Conservation (phyloP, 768 basidiomycete species). For the Collybia sp. region DNA sequence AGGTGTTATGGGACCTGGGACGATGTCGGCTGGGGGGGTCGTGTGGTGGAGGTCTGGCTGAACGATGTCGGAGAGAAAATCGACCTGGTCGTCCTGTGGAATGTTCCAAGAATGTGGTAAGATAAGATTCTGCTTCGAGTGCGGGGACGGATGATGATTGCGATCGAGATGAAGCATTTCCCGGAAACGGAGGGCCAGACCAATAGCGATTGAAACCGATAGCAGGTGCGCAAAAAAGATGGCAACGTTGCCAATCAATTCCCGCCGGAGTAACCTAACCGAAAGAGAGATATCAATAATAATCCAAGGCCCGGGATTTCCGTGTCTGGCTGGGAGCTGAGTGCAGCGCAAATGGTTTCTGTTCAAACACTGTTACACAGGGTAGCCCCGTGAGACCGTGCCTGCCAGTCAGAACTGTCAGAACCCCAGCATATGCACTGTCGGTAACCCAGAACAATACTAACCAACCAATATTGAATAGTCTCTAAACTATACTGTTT, state of each 20-base stretch:
- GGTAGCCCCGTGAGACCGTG: no score
- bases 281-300: no score
- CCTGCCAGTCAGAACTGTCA: no score
- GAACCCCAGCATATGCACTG: no score
- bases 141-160: constrained; percentile 32
- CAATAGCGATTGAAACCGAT: background rate
- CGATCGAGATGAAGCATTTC: constrained; percentile 52
- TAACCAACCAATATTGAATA: no score
- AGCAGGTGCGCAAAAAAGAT: background rate
- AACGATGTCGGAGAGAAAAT: constrained; percentile 16
- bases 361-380: no score
- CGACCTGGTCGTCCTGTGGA: constrained; percentile 11
- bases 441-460: no score
- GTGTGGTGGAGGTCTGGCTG: constrained; percentile 9
- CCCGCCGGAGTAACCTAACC: no score
- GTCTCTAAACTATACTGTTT: no score
- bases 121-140: constrained; percentile 38
- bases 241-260: background rate
- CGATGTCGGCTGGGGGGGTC: background rate
- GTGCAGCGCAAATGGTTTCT: no score
- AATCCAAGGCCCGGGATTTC: no score
- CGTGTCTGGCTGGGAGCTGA: no score
- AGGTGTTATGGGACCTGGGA: constrained; percentile 16
- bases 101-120: constrained; percentile 20
- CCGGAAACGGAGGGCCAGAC: constrained; percentile 11